phyloP scores from a whole-genome alignment of 106 monocot species.

The Hemerocallis citrina region DNA sequence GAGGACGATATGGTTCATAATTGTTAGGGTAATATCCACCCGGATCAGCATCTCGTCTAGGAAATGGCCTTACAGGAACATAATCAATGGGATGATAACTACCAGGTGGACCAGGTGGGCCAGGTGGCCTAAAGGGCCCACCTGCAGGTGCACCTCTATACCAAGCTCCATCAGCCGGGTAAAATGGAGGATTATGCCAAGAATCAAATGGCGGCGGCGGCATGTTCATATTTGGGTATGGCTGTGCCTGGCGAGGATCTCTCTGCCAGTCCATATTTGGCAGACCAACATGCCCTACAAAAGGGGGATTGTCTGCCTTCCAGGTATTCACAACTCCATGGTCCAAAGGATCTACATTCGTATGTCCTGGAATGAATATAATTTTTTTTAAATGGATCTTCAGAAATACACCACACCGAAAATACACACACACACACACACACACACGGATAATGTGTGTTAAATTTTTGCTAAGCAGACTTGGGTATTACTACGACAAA shows the following conservation, averaged over 20 bases:
- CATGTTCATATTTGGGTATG: constrained; percentile 24
- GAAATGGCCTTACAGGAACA: constrained; percentile 21
- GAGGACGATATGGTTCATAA: constrained; percentile 31
- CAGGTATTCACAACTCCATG: constrained; percentile 26
- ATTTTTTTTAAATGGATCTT: too few species aligned
- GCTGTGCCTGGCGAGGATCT: constrained; percentile 29
- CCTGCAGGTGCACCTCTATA: constrained; percentile 40
- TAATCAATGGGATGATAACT: constrained; percentile 40
- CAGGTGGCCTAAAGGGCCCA: constrained; percentile 48
- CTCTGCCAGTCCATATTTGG: constrained; percentile 35
- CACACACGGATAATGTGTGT: too few species aligned
- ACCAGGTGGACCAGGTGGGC: constrained; percentile 29
- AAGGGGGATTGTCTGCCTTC: constrained; percentile 24
- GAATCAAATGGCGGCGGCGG: constrained; percentile 39
- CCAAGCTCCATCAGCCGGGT: constrained; percentile 54
- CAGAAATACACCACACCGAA: too few species aligned
- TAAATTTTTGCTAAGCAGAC: too few species aligned
- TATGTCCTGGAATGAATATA: constrained; percentile 18
- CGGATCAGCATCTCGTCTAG: constrained; percentile 28
- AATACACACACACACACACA: too few species aligned
- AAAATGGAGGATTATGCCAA: constrained; percentile 54
- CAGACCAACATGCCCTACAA: constrained; percentile 9
- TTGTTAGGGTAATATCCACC: constrained; percentile 33
- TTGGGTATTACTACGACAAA: too few species aligned
- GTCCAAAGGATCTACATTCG: constrained; percentile 2